Evolutionary conservation across 1,284 basidiomycete species (phyloP).

Genomic region (Cutaneotrichosporon spelunceum): DNA sequence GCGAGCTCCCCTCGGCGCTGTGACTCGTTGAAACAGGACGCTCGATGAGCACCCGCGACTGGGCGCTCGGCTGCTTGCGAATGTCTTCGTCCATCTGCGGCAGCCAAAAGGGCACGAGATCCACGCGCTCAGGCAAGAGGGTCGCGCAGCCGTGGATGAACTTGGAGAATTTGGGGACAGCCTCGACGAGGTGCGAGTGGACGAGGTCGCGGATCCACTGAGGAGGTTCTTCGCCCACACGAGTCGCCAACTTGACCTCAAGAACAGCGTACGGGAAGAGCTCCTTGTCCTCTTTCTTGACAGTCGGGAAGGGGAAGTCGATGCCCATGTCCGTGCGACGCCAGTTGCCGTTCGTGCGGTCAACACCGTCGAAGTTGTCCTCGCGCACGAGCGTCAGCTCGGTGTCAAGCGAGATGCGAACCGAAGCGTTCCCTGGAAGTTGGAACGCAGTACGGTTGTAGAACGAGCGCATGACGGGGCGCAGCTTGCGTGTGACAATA

Average conservation of each 20-base stretch:
- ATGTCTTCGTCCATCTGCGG: conserved; percentile 84
- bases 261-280: conserved; percentile 89
- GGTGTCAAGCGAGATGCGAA: conserved; percentile 96
- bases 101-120: conserved; percentile 98
- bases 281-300: conserved; percentile 78
- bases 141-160: conserved; percentile 98
- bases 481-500: conserved; percentile 75
- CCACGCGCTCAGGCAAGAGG: conserved; percentile 85
- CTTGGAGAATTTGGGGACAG: conserved; percentile 78
- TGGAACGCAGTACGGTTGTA: conserved; percentile 99
- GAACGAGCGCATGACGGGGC: conserved; percentile 96
- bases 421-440: conserved; percentile 93
- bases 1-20: conserved; percentile 49
- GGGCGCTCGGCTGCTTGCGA: conserved; percentile 79
- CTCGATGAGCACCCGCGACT: conserved; percentile 62
- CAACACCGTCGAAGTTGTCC: conserved; percentile 89
- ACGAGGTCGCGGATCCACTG: conserved; percentile 95
- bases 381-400: conserved; percentile 91
- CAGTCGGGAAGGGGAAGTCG: conserved; percentile 80
- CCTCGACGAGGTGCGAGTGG: conserved; percentile 87
- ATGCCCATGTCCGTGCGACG: conserved; percentile 90
- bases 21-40: conserved; percentile 58
- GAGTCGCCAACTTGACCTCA: conserved; percentile 96
- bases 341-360: conserved; percentile 84
- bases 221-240: conserved; percentile 92